Conservation (phyloP, 1,284 basidiomycete genomes). For the Polyporus tsugae region DNA sequence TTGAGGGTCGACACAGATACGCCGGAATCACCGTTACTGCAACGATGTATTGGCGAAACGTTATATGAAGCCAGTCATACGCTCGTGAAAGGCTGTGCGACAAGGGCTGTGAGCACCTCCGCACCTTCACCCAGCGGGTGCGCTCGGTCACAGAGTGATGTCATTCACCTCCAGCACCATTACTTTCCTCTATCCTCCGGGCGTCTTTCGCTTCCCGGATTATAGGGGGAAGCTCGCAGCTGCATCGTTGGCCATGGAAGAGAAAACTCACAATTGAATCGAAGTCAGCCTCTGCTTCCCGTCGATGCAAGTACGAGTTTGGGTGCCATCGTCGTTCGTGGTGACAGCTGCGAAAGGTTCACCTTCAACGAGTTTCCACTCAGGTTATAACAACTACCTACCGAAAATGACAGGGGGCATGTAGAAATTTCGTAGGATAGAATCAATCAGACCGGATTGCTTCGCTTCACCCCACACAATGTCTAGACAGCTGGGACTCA, state of each 20-base stretch:
- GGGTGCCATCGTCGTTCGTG: constrained; percentile 62
- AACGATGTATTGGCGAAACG: not conserved
- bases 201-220: not conserved
- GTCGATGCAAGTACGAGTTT: constrained; percentile 75
- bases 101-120: constrained; percentile 7
- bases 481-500: constrained; percentile 41
- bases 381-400: constrained; percentile 39
- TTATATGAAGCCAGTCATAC: not conserved
- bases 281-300: constrained; percentile 84
- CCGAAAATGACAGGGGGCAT: constrained; percentile 73
- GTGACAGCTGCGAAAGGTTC: constrained; percentile 49
- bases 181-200: constrained; percentile 7
- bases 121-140: not conserved
- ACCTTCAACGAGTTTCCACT: not conserved
- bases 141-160: not conserved
- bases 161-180: not conserved
- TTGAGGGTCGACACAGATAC: not conserved
- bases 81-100: not conserved
- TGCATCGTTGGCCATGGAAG: not conserved
- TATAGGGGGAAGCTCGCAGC: constrained; percentile 5
- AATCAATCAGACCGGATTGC: constrained; percentile 50
- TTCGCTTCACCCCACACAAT: constrained; percentile 62
- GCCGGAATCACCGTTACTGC: not conserved
- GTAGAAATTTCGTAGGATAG: constrained; percentile 52
- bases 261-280: constrained; percentile 59